Evolutionary conservation across 139 green algal genomes (phyloP).

Genomic region (Chlamydomonas applanata): DNA sequence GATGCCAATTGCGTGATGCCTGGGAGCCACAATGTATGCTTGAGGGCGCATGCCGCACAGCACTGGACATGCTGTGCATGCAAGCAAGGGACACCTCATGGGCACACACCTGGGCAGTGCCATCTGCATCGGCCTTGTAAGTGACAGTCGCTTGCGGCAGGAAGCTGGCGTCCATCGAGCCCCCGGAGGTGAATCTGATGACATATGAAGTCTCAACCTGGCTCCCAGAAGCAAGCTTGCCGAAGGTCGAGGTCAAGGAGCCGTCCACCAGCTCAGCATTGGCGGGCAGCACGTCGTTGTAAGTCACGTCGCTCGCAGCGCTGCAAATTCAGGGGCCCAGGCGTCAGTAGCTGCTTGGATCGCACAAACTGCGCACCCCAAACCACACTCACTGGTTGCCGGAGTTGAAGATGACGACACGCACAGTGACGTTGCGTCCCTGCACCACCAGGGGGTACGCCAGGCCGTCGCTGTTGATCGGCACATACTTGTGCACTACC

Average conservation of each 20-base stretch:
- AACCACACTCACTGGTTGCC: conserved; percentile 2
- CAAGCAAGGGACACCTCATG: not conserved
- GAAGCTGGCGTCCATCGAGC: not conserved
- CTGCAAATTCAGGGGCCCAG: not conserved
- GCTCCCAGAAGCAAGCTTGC: not conserved
- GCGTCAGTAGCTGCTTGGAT: no score
- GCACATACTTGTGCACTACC: conserved; percentile 9
- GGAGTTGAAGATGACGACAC: conserved; percentile 2
- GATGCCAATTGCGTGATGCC: no score
- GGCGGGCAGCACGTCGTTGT: not conserved
- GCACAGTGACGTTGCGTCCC: conserved; percentile 10
- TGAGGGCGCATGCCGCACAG: no score
- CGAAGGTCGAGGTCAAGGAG: not conserved
- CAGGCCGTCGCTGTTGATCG: not conserved
- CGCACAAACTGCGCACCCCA: no score
- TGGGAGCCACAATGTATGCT: no score
- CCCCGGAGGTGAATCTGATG: conserved; percentile 6
- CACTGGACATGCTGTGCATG: not conserved
- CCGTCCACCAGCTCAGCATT: conserved; percentile 7
- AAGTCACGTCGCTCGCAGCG: not conserved
- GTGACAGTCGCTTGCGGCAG: conserved; percentile 1
- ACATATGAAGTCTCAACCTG: not conserved
- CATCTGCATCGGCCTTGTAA: conserved; percentile 9
- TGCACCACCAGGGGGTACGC: conserved; percentile 14
- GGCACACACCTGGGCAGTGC: not conserved